Conservation (phyloP, 176 grass and related monocot genomes). For the Coix lacrymajobi region DNA sequence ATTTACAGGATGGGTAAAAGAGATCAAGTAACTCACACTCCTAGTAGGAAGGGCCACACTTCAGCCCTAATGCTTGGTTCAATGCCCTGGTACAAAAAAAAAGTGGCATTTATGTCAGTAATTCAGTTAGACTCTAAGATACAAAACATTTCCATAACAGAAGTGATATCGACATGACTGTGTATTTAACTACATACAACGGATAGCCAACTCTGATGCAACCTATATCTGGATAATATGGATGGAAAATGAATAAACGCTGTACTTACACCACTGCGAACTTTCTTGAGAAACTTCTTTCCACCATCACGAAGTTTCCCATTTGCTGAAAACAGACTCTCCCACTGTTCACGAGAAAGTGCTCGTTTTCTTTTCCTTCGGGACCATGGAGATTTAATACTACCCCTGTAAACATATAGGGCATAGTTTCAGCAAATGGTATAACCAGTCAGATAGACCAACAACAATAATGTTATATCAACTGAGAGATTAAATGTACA, state of each 20-base stretch:
- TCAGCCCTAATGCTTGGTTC: slow-evolving; percentile 78
- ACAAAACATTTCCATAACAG: neutral
- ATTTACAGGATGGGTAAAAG: slow-evolving; percentile 19
- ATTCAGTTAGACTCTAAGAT: slow-evolving; percentile 11
- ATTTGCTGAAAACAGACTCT: slow-evolving; percentile 54
- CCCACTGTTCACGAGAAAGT: slow-evolving; percentile 76
- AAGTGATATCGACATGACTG: neutral
- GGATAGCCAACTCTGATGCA: neutral
- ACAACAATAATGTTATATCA: neutral
- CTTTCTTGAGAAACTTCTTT: slow-evolving; percentile 91
- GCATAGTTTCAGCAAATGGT: slow-evolving; percentile 16
- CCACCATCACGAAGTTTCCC: slow-evolving; percentile 89
- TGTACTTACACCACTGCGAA: slow-evolving; percentile 82
- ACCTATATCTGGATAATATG: neutral
- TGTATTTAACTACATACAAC: slow-evolving; percentile 4
- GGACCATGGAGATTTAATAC: slow-evolving; percentile 98
- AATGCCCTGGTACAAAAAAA: slow-evolving; percentile 64
- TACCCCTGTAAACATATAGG: slow-evolving; percentile 49
- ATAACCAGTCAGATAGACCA: neutral
- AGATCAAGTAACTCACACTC: slow-evolving; percentile 66
- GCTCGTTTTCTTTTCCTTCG: slow-evolving; percentile 76
- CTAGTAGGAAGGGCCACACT: slow-evolving; percentile 97
- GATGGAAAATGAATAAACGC: slow-evolving; percentile 8
- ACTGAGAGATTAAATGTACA: neutral
- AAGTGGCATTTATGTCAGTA: slow-evolving; percentile 21